Evolutionary conservation across 1,284 basidiomycete species (phyloP).

Genomic region (Apiotrichum laibachii): DNA sequence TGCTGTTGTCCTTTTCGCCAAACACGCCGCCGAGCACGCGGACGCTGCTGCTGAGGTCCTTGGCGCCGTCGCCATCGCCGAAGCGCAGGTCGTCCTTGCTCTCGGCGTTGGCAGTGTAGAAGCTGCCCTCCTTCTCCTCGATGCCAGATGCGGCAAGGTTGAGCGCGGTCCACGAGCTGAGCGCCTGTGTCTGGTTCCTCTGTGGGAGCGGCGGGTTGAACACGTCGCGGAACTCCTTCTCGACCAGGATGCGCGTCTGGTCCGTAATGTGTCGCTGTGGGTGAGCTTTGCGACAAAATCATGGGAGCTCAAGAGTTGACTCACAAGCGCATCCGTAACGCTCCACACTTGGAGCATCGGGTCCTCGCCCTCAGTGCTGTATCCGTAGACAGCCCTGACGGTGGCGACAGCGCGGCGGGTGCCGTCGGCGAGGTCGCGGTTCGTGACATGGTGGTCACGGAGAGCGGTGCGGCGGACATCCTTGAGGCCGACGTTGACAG

Average conservation of each 20-base stretch:
- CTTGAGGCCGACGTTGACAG: neutral
- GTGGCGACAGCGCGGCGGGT: constrained; percentile 23
- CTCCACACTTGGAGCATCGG: constrained; percentile 33
- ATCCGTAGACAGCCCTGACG: constrained; percentile 33
- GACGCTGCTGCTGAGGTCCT: neutral
- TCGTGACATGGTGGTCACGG: constrained; percentile 18
- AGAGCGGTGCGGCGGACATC: constrained; percentile 10
- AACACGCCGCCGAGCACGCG: too few species aligned
- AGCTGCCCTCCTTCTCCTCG: constrained; percentile 3
- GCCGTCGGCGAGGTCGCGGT: constrained; percentile 11
- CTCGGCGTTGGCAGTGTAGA: constrained; percentile 4
- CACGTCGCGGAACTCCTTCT: constrained; percentile 37
- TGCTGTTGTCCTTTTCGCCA: too few species aligned
- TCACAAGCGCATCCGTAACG: constrained; percentile 38
- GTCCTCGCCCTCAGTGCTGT: constrained; percentile 23
- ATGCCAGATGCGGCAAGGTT: neutral
- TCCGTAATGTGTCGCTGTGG: constrained; percentile 33
- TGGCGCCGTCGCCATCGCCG: neutral
- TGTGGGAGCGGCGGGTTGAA: constrained; percentile 26
- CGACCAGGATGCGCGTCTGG: constrained; percentile 37
- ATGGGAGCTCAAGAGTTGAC: constrained; percentile 7
- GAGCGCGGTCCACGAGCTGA: neutral
- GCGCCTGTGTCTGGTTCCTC: neutral
- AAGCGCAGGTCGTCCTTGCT: constrained; percentile 4
- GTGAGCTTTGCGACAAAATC: too few species aligned